Evolutionary conservation across 345 rosid species (phyloP).

Genomic region (Eutrema heterophyllum): DNA sequence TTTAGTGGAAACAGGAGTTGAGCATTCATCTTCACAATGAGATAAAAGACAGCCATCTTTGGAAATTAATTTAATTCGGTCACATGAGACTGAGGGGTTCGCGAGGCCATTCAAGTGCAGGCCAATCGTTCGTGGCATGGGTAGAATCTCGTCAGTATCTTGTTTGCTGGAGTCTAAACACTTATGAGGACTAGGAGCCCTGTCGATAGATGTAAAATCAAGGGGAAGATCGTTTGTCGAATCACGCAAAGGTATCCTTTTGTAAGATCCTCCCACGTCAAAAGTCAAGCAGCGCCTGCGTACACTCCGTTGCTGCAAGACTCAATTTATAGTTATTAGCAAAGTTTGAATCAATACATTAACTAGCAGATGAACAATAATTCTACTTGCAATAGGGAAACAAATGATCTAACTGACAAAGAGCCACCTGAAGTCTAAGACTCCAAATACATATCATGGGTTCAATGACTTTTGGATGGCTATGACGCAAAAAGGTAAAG

Average conservation of each 20-base stretch:
- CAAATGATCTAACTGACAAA: too few relatives aligned
- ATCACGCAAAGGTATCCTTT: constrained; percentile 32
- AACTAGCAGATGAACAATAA: too few relatives aligned
- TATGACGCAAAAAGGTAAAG: too few relatives aligned
- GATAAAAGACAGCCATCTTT: constrained; percentile 23
- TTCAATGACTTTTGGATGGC: too few relatives aligned
- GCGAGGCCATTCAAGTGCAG: constrained; percentile 58
- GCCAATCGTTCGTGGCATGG: constrained; percentile 37
- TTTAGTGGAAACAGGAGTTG: constrained; percentile 24
- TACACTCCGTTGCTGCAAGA: constrained; percentile 44
- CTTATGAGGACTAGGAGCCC: constrained; percentile 19
- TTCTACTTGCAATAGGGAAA: too few relatives aligned
- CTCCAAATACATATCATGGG: too few relatives aligned
- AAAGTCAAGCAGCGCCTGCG: constrained; percentile 55
- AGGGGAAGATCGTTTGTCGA: constrained; percentile 25
- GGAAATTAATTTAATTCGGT: constrained; percentile 24
- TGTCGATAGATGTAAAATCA: constrained; percentile 24
- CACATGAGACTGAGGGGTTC: constrained; percentile 31
- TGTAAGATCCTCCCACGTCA: constrained; percentile 44
- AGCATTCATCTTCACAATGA: constrained; percentile 16
- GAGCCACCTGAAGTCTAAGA: too few relatives aligned
- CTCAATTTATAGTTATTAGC: constrained; percentile 4
- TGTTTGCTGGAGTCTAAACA: constrained; percentile 17
- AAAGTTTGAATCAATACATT: not conserved
- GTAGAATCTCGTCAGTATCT: not conserved